Percentiles rank a stretch among this genome's conserved stretches.
Evolutionary conservation across 345 rosid genomes (phyloP).

Genomic region (Arabidopsis suecica): DNA sequence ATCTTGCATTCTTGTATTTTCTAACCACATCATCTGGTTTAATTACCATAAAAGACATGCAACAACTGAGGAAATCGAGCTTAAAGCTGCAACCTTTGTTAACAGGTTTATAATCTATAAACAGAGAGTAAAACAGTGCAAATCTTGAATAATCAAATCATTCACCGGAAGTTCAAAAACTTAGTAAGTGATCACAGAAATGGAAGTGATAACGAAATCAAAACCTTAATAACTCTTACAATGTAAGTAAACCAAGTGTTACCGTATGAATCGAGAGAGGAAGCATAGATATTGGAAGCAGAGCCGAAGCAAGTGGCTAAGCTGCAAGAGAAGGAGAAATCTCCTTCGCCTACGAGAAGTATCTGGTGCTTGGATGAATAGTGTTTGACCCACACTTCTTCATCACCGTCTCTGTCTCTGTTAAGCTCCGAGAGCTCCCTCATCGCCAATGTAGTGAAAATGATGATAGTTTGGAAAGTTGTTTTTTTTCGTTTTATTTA

Average conservation of each 20-base stretch:
- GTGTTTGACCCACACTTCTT: constrained; percentile 46
- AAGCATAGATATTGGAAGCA: constrained; percentile 57
- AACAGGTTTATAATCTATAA: background rate
- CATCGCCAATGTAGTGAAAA: background rate
- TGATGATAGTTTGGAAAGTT: no score
- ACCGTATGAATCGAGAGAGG: constrained; percentile 63
- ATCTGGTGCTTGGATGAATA: constrained; percentile 56
- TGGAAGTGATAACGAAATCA: background rate
- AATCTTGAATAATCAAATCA: background rate
- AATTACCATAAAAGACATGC: constrained; percentile 8
- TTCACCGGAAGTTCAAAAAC: background rate
- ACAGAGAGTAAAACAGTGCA: background rate
- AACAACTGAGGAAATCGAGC: background rate
- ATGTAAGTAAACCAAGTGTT: background rate
- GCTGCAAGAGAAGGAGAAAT: constrained; percentile 59
- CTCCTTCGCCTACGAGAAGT: constrained; percentile 70
- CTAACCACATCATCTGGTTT: constrained; percentile 47
- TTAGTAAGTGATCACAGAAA: background rate
- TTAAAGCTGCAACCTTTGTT: constrained; percentile 19
- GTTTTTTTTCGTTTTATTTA: no score
- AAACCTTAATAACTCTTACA: background rate
- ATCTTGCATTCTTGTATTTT: constrained; percentile 53
- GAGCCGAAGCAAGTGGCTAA: constrained; percentile 54
- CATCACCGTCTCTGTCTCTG: background rate
- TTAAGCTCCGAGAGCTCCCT: background rate